Percentiles rank a stretch among this genome's conserved stretches.
Conservation (phyloP, 441 rosid genomes). For the Cnidoscolus chayamansa region DNA sequence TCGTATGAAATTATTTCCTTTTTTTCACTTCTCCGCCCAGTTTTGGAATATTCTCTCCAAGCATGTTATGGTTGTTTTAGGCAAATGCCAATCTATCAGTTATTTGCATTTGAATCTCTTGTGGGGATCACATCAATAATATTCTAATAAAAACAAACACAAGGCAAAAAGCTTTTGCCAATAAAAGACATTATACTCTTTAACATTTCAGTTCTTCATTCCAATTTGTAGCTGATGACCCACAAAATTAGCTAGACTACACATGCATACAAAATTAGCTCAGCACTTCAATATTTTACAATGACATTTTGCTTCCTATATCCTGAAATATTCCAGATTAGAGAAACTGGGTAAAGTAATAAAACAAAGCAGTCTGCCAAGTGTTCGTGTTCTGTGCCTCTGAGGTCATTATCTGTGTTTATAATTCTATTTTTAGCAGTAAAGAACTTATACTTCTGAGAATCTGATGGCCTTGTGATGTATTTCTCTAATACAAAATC, state of each 20-base stretch:
- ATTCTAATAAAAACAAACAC: background rate
- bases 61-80: constrained; percentile 26
- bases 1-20: background rate
- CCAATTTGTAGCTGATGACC: background rate
- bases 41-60: constrained; percentile 30
- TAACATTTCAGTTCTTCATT: background rate
- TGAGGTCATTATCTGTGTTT: background rate
- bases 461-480: constrained; percentile 12
- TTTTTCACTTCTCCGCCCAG: background rate
- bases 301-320: background rate
- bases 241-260: background rate
- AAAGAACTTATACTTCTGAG: background rate
- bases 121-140: constrained; percentile 4
- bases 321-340: background rate
- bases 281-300: background rate
- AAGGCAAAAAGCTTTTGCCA: constrained; percentile 3
- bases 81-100: constrained; percentile 1
- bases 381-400: too few species aligned
- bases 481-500: constrained; percentile 2
- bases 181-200: background rate
- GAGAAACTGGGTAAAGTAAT: background rate
- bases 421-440: background rate
- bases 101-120: background rate
- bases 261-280: background rate
- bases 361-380: background rate